These are phyloP conservation scores for Nadsonia starkeyi-henricii DNA, from an alignment of 1,139 yeast species.

Conservation along the genomic window DNA sequence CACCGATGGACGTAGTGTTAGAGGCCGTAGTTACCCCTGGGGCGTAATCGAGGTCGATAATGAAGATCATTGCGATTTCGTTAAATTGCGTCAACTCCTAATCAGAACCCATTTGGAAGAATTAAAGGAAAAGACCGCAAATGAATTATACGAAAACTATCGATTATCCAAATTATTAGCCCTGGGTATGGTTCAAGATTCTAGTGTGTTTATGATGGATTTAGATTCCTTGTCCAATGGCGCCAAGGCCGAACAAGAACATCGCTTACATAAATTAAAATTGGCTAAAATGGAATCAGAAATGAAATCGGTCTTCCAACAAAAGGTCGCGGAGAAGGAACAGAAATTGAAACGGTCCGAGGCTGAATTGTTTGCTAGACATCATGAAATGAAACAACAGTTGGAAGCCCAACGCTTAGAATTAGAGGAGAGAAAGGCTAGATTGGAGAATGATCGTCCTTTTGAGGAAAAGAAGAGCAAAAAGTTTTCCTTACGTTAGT, in stretches of 20 bases:
- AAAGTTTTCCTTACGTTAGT: slow-evolving; percentile 39
- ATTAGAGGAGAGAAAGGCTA: slow-evolving; percentile 80
- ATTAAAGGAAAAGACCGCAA: slow-evolving; percentile 74
- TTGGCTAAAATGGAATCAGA: slow-evolving; percentile 90
- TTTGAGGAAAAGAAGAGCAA: slow-evolving; percentile 42
- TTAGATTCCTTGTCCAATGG: slow-evolving; percentile 55
- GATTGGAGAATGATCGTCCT: slow-evolving; percentile 58
- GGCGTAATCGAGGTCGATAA: slow-evolving; percentile 94
- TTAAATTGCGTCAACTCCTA: slow-evolving; percentile 76
- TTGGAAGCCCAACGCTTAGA: slow-evolving; percentile 75
- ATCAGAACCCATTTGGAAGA: slow-evolving; percentile 89
- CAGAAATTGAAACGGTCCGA: slow-evolving; percentile 94
- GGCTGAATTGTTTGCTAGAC: slow-evolving; percentile 89
- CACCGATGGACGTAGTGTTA: slow-evolving; percentile 62
- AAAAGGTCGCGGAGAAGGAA: slow-evolving; percentile 93
- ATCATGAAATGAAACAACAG: slow-evolving; percentile 94
- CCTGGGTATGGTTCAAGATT: slow-evolving; percentile 89
- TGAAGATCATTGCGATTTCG: slow-evolving; percentile 87
- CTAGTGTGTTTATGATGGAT: slow-evolving; percentile 79
- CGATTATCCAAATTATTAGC: slow-evolving; percentile 67
- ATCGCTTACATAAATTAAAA: slow-evolving; percentile 84
- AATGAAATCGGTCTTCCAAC: slow-evolving; percentile 94
- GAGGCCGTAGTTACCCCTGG: slow-evolving; percentile 97
- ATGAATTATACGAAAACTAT: slow-evolving; percentile 71
- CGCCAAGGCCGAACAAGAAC: slow-evolving; percentile 79